phyloP scores from a whole-genome alignment of 352 stramenopile species.

The Pythium vanterpoolii region DNA sequence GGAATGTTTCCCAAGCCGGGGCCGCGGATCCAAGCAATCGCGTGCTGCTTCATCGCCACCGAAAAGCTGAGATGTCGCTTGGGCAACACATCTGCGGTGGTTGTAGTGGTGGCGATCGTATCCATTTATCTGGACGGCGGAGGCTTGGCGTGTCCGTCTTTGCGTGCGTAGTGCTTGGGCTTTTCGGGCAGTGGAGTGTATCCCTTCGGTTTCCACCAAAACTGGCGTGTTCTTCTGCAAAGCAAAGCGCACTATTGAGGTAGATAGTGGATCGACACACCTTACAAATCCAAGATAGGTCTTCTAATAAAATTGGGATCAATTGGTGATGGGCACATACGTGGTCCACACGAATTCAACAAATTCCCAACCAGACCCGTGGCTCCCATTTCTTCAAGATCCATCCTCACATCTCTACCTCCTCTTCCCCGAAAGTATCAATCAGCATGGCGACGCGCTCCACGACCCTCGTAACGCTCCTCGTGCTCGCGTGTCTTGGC shows the following conservation, averaged over 20 bases:
- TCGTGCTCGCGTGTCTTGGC: conserved; percentile 25
- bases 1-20: conserved; percentile 18
- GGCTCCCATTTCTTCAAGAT: conserved; percentile 4
- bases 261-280: not conserved
- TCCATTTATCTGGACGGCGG: not conserved
- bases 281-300: conserved; percentile 16
- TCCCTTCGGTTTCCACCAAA: conserved; percentile 2
- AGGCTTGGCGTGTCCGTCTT: not conserved
- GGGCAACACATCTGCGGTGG: conserved; percentile 13
- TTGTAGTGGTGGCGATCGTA: no score
- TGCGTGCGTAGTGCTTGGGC: conserved; percentile 4
- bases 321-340: conserved; percentile 6
- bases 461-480: conserved; percentile 25
- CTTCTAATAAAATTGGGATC: not conserved
- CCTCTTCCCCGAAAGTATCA: no score
- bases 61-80: conserved; percentile 23
- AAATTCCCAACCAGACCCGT: conserved; percentile 10
- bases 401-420: not conserved
- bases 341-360: conserved; percentile 12
- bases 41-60: conserved; percentile 25
- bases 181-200: not conserved
- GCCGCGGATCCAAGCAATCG: conserved; percentile 25
- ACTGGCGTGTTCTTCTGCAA: conserved; percentile 5
- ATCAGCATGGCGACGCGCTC: conserved; percentile 16
- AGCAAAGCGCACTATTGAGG: conserved; percentile 11